These are phyloP conservation scores for Verticillium longisporum DNA, from an alignment of 2,329 filamentous ascomycete genomes.

Conservation along the genomic window DNA sequence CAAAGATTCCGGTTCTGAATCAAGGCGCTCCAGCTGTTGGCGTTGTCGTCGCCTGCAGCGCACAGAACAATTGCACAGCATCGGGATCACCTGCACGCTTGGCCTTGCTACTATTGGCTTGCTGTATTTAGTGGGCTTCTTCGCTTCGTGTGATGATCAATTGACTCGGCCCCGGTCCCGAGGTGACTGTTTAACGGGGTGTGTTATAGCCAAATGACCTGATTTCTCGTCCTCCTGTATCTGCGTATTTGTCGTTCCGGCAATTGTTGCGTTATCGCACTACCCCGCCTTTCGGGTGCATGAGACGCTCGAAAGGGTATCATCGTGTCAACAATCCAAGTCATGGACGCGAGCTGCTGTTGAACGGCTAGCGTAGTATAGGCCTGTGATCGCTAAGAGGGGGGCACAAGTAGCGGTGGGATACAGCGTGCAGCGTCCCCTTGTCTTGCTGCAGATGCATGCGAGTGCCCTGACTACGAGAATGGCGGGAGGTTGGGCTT, in stretches of 20 bases:
- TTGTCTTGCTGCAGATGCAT: neutral
- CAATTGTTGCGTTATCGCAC: neutral
- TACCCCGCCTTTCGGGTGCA: neutral
- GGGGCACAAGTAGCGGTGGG: neutral
- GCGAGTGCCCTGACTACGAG: neutral
- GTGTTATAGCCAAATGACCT: neutral
- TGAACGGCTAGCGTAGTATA: neutral
- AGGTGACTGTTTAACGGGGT: neutral
- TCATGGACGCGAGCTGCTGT: neutral
- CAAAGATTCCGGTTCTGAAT: neutral
- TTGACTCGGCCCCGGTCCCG: neutral
- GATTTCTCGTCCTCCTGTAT: neutral
- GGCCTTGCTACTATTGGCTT: neutral
- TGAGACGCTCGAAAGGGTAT: neutral
- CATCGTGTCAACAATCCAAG: neutral
- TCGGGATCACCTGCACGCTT: neutral
- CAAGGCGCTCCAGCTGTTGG: neutral
- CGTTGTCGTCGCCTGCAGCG: neutral
- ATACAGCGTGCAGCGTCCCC: neutral
- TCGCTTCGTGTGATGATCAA: neutral
- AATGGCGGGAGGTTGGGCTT: neutral
- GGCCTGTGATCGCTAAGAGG: neutral
- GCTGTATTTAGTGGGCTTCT: neutral
- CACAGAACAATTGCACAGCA: neutral
- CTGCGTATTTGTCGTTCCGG: neutral